phyloP scores from a whole-genome alignment of 129 eudicot species.

The Pseudognaphalium luteoalbum region DNA sequence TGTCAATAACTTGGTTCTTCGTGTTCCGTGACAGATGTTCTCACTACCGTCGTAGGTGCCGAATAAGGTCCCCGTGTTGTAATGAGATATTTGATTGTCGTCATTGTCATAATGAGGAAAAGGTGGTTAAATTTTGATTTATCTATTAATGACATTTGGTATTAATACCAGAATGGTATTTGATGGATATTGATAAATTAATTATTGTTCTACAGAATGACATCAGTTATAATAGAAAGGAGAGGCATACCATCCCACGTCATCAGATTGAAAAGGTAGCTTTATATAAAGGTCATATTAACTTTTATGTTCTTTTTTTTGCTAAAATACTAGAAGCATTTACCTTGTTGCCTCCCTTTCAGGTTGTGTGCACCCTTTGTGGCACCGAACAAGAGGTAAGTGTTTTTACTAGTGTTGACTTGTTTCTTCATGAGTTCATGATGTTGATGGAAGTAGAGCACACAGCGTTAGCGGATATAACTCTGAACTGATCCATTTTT shows the following conservation, averaged over 20 bases:
- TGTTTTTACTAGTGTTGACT: slow-evolving; percentile 6
- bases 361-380: slow-evolving; percentile 89
- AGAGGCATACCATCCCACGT: slow-evolving; percentile 72
- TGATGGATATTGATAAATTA: not conserved
- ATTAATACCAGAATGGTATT: not conserved
- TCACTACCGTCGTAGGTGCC: slow-evolving; percentile 75
- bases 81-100: slow-evolving; percentile 80
- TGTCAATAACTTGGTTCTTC: not conserved
- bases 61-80: slow-evolving; percentile 87
- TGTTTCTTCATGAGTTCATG: not conserved
- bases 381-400: slow-evolving; percentile 91
- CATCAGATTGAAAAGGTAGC: slow-evolving; percentile 65
- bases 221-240: slow-evolving; percentile 48
- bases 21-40: slow-evolving; percentile 51
- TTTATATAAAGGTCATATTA: not conserved
- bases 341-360: slow-evolving; percentile 22
- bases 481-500: not conserved
- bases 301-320: not conserved
- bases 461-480: too few species aligned
- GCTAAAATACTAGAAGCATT: not conserved
- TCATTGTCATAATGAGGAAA: slow-evolving; percentile 84
- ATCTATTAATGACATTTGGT: not conserved
- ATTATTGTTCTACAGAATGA: slow-evolving; percentile 54
- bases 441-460: not conserved
- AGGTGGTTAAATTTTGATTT: slow-evolving; percentile 39